A percentile compares a stretch with the other conserved stretches of the same genome.
phyloP scores from a whole-genome alignment of 163 green algal species.

The Chloromonas sp. region DNA sequence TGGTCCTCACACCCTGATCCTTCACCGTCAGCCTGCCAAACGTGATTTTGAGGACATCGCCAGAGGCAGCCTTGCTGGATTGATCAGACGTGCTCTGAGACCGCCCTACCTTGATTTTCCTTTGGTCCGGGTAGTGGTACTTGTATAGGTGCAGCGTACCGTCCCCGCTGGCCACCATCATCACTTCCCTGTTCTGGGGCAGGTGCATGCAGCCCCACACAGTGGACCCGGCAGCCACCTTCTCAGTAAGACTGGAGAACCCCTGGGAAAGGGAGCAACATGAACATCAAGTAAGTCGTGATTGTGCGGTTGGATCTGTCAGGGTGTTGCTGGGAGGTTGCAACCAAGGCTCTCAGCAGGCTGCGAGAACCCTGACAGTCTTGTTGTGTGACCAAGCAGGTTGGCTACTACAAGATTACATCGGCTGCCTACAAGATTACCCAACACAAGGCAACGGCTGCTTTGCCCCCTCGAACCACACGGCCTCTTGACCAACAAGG shows the following conservation, averaged over 20 bases:
- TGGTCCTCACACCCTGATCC: no score
- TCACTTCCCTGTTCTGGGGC: conserved; percentile 84
- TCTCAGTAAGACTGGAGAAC: conserved; percentile 61
- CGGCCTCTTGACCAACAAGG: no score
- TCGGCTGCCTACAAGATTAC: no score
- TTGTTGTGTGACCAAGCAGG: neutral
- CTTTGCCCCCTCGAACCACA: no score
- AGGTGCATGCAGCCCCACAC: conserved; percentile 56
- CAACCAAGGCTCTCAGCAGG: neutral
- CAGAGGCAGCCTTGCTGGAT: no score
- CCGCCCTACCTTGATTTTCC: conserved; percentile 50
- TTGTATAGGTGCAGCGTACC: conserved; percentile 78
- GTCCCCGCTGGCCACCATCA: conserved; percentile 66
- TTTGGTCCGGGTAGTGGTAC: conserved; percentile 81
- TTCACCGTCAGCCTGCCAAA: no score
- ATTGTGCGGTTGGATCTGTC: neutral
- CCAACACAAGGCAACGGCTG: no score
- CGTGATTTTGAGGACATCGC: no score
- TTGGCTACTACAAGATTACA: neutral
- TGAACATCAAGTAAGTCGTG: neutral
- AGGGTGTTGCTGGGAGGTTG: neutral
- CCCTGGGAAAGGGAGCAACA: conserved; percentile 35
- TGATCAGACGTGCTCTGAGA: neutral
- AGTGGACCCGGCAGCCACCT: conserved; percentile 39
- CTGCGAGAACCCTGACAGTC: neutral